Conservation (phyloP, 1,139 yeast genomes). For the Barnettozyma hawaiiensis region DNA sequence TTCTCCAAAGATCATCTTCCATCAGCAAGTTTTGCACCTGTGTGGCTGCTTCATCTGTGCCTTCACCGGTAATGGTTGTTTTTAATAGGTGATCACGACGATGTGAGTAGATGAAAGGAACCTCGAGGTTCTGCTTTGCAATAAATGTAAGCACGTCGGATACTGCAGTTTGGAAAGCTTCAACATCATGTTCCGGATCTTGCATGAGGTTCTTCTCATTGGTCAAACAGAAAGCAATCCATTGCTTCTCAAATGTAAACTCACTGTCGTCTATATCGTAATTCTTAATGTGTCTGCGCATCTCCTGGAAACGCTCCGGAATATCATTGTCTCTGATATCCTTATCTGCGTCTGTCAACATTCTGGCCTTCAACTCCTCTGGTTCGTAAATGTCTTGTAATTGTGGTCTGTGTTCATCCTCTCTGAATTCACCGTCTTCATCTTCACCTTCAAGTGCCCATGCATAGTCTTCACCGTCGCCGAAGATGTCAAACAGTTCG, state of each 20-base stretch:
- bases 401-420: slow-evolving; percentile 49
- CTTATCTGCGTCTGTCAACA: slow-evolving; percentile 92
- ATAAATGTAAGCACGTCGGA: slow-evolving; percentile 74
- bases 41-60: slow-evolving; percentile 43
- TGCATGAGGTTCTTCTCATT: slow-evolving; percentile 42
- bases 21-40: slow-evolving; percentile 50
- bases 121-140: slow-evolving; percentile 75
- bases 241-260: slow-evolving; percentile 63
- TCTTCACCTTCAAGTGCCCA: slow-evolving; percentile 96
- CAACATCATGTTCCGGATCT: slow-evolving; percentile 37
- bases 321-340: slow-evolving; percentile 78
- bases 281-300: slow-evolving; percentile 56
- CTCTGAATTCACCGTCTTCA: slow-evolving; percentile 41
- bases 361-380: slow-evolving; percentile 81
- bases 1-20: slow-evolving; percentile 92
- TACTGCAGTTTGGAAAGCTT: slow-evolving; percentile 66
- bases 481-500: slow-evolving; percentile 91
- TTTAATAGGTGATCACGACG: slow-evolving; percentile 80
- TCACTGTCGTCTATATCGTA: slow-evolving; percentile 68
- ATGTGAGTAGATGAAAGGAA: slow-evolving; percentile 95
- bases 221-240: slow-evolving; percentile 62
- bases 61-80: slow-evolving; percentile 45
- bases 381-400: slow-evolving; percentile 92
- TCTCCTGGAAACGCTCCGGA: slow-evolving; percentile 87
- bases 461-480: slow-evolving; percentile 95